Conservation (phyloP, 371 early-diverging fungal genomes). For the Mucor irregularis region DNA sequence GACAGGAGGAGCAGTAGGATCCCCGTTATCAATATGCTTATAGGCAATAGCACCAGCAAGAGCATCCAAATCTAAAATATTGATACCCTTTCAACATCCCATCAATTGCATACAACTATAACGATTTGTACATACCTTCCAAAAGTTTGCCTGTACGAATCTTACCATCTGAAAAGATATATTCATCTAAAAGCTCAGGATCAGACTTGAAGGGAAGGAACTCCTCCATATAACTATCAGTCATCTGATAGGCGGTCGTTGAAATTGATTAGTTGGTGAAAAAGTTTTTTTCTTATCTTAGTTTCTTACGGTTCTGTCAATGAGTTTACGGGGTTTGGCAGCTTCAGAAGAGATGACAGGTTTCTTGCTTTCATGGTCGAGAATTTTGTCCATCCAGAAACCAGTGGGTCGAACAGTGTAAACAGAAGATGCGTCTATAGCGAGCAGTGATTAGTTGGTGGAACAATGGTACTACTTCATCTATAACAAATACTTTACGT, state of each 20-base stretch:
- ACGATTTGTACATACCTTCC: slow-evolving; percentile 32
- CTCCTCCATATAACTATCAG: slow-evolving; percentile 79
- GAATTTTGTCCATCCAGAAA: slow-evolving; percentile 44
- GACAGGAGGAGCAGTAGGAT: slow-evolving; percentile 59
- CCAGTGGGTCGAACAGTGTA: slow-evolving; percentile 39
- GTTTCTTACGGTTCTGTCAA: slow-evolving; percentile 19
- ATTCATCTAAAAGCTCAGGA: slow-evolving; percentile 75
- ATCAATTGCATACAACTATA: no score
- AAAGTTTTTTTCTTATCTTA: no score
- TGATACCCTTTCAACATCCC: no score
- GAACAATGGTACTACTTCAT: not conserved
- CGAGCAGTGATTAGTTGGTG: not conserved
- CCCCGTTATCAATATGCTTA: slow-evolving; percentile 74
- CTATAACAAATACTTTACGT: not conserved
- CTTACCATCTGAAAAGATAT: slow-evolving; percentile 73
- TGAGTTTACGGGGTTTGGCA: slow-evolving; percentile 12
- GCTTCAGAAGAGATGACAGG: not conserved
- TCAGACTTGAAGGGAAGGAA: slow-evolving; percentile 79
- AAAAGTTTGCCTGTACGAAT: slow-evolving; percentile 66
- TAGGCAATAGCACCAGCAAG: slow-evolving; percentile 83
- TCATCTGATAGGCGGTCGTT: no score
- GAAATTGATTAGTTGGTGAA: no score
- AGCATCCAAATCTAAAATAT: slow-evolving; percentile 70
- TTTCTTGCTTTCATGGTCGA: slow-evolving; percentile 17
- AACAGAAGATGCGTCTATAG: not conserved